These are phyloP conservation scores for Pleoardoris graminearum DNA, from an alignment of 2,329 filamentous ascomycete genomes.

Conservation along the genomic window DNA sequence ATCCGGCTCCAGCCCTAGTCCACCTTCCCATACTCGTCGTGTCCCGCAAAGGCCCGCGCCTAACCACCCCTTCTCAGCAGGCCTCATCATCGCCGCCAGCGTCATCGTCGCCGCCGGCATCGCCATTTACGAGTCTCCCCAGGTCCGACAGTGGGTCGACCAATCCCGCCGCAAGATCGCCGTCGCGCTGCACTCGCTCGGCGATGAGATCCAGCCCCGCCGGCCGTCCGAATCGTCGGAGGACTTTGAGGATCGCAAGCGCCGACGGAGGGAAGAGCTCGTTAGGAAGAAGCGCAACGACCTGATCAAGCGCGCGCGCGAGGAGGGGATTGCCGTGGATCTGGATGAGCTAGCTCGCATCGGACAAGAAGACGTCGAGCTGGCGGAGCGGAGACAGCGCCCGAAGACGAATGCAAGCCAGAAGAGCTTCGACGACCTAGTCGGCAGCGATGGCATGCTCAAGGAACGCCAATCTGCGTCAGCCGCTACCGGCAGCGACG, in stretches of 20 bases:
- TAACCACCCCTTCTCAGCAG: slow-evolving; percentile 48
- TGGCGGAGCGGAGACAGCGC: slow-evolving; percentile 22
- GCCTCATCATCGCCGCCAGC: slow-evolving; percentile 64
- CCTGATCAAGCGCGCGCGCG: slow-evolving; percentile 40
- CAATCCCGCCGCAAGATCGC: slow-evolving; percentile 65
- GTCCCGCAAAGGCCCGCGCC: slow-evolving; percentile 18
- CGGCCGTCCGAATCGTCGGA: slow-evolving; percentile 38
- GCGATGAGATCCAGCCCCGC: slow-evolving; percentile 60
- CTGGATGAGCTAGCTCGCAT: slow-evolving; percentile 45
- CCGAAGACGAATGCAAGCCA: slow-evolving; percentile 14
- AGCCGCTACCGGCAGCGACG: slow-evolving; percentile 29
- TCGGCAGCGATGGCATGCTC: slow-evolving; percentile 47
- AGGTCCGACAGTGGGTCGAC: slow-evolving; percentile 65
- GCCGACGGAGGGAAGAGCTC: slow-evolving; percentile 34
- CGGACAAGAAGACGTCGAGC: slow-evolving; percentile 33
- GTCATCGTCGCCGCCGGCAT: slow-evolving; percentile 65
- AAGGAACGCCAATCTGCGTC: slow-evolving; percentile 22
- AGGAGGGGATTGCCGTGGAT: slow-evolving; percentile 48
- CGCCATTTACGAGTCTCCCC: slow-evolving; percentile 66
- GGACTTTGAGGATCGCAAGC: slow-evolving; percentile 38
- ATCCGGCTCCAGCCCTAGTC: slow-evolving; percentile 24
- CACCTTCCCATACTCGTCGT: slow-evolving; percentile 6
- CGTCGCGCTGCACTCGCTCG: slow-evolving; percentile 60
- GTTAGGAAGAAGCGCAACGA: slow-evolving; percentile 41
- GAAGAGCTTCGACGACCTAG: slow-evolving; percentile 46